Conservation (phyloP, 139 green algal genomes). For the Coelastrella sp. region DNA sequence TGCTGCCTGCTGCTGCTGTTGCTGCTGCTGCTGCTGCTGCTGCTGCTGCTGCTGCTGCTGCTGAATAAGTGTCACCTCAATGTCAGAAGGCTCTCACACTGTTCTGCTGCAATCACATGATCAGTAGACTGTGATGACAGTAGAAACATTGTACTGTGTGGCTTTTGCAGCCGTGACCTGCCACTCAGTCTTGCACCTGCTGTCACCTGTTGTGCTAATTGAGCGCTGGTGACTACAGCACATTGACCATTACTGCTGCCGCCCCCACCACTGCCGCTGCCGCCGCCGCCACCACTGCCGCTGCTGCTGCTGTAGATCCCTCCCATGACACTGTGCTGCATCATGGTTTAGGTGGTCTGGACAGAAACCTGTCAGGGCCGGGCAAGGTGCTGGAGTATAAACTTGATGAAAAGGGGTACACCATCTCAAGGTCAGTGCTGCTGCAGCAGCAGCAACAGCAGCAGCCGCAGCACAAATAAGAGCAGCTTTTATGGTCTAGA, state of each 20-base stretch:
- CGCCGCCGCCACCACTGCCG: not conserved
- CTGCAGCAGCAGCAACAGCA: no score
- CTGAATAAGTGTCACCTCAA: not conserved
- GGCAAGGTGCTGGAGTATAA: not conserved
- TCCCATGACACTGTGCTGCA: slow-evolving; percentile 35
- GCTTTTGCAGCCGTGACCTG: not conserved
- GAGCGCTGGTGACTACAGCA: no score
- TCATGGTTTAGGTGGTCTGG: not conserved
- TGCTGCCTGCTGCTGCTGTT: not conserved
- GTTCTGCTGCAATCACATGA: no score
- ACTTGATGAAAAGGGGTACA: not conserved
- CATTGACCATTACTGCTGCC: no score
- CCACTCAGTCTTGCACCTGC: not conserved
- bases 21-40: not conserved
- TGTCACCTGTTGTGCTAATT: not conserved
- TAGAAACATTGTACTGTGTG: no score
- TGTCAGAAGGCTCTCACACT: no score
- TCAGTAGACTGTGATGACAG: no score
- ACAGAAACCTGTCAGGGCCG: not conserved
- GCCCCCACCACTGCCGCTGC: no score
- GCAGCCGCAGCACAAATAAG: no score
- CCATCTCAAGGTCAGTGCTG: not conserved
- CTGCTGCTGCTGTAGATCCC: not conserved
- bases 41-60: not conserved
- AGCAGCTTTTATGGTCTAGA: no score